Evolutionary conservation across 768 basidiomycete species (phyloP).

Genomic region (Podaxis sp.): DNA sequence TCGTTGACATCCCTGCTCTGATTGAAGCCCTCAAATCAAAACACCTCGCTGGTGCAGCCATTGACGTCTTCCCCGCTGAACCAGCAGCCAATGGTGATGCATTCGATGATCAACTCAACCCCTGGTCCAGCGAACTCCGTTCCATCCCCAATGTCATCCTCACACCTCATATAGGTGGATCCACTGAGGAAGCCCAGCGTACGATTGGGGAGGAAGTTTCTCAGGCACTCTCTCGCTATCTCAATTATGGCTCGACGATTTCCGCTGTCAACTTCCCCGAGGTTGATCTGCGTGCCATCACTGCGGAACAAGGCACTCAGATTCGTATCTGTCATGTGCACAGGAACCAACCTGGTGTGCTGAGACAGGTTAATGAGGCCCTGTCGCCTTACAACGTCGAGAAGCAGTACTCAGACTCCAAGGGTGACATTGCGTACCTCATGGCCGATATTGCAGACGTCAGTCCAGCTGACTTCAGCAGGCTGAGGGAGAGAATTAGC

Average conservation of each 20-base stretch:
- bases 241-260: constrained; percentile 87
- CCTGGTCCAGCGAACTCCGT: constrained; percentile 79
- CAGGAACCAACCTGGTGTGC: constrained; percentile 93
- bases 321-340: constrained; percentile 96
- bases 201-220: constrained; percentile 98
- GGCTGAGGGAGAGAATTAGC: constrained; percentile 75
- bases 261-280: constrained; percentile 99
- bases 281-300: constrained; percentile 92
- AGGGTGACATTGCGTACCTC: constrained; percentile 90
- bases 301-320: constrained; percentile 74
- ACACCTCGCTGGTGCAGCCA: constrained; percentile 83
- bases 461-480: constrained; percentile 74
- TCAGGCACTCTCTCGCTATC: constrained; percentile 80
- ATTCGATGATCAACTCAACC: constrained; percentile 87
- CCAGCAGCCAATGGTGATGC: constrained; percentile 88
- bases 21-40: constrained; percentile 78
- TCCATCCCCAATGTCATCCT: constrained; percentile 88
- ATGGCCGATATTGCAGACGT: constrained; percentile 97
- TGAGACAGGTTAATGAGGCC: constrained; percentile 92
- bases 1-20: constrained; percentile 93
- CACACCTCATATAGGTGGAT: constrained; percentile 98
- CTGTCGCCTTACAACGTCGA: constrained; percentile 96
- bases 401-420: constrained; percentile 99
- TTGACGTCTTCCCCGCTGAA: constrained; percentile 95
- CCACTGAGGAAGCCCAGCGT: constrained; percentile 96